phyloP scores from a whole-genome alignment of 805 yeast genomes.

The Kodamaea neixiangensis region DNA sequence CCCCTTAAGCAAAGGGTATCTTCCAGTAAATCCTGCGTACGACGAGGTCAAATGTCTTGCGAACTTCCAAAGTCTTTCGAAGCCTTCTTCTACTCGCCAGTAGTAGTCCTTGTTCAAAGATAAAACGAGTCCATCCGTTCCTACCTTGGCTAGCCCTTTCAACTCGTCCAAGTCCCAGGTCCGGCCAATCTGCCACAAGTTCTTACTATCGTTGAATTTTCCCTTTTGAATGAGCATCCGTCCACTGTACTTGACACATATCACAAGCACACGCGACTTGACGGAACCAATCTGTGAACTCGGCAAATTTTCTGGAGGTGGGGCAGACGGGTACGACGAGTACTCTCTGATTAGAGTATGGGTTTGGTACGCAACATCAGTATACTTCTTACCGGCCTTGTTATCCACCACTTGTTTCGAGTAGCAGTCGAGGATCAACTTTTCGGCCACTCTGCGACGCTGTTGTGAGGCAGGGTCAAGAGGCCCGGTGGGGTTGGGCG shows the following conservation, averaged over 20 bases:
- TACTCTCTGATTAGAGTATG: slow-evolving; percentile 79
- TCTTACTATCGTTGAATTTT: slow-evolving; percentile 66
- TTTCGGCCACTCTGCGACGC: slow-evolving; percentile 28
- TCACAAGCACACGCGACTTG: slow-evolving; percentile 61
- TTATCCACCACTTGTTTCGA: slow-evolving; percentile 27
- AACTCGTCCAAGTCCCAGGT: slow-evolving; percentile 87
- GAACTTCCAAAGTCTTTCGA: slow-evolving; percentile 38
- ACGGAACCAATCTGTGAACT: slow-evolving; percentile 32
- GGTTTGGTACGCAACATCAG: slow-evolving; percentile 57
- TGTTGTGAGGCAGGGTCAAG: slow-evolving; percentile 8
- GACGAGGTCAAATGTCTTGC: slow-evolving; percentile 32
- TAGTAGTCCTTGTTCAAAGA: slow-evolving; percentile 76
- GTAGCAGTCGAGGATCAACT: slow-evolving; percentile 40
- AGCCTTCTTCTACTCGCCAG: slow-evolving; percentile 57
- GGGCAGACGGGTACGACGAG: slow-evolving; percentile 62
- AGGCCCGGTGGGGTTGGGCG: slow-evolving; percentile 6
- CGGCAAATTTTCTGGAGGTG: slow-evolving; percentile 65
- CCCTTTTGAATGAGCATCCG: slow-evolving; percentile 81
- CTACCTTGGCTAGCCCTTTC: slow-evolving; percentile 51
- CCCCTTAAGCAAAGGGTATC: slow-evolving; percentile 39
- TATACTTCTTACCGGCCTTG: slow-evolving; percentile 21
- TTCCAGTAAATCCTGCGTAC: slow-evolving; percentile 37
- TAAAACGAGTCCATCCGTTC: slow-evolving; percentile 58
- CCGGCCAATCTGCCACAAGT: slow-evolving; percentile 83
- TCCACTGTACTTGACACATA: slow-evolving; percentile 66